A percentile compares a stretch with the other conserved stretches of the same genome.
Evolutionary conservation across 2,329 filamentous ascomycete genomes (phyloP).

Genomic region (Trichoderma sp.): DNA sequence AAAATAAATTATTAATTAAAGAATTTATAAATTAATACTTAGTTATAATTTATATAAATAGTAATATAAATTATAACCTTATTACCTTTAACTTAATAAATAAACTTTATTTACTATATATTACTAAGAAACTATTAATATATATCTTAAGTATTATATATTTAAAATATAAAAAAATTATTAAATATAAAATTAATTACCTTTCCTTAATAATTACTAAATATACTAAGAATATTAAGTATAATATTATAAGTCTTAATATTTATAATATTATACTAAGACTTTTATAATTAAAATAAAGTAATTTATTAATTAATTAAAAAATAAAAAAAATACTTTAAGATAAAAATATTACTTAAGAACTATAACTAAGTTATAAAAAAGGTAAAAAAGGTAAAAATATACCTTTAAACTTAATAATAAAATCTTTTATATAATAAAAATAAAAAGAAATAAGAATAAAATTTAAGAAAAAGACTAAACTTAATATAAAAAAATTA

Average conservation of each 20-base stretch:
- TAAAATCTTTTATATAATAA: background rate
- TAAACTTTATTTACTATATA: too few relatives aligned
- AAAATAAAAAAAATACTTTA: background rate
- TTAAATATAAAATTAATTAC: background rate
- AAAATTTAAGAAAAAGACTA: background rate
- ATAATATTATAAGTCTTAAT: background rate
- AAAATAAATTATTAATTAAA: background rate
- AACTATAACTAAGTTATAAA: background rate
- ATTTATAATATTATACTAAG: background rate
- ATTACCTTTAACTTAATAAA: background rate
- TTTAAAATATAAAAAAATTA: background rate
- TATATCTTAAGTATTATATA: background rate
- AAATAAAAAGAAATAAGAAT: background rate
- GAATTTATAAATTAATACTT: background rate
- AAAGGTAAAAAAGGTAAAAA: background rate
- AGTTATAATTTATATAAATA: background rate
- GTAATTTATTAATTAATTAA: background rate
- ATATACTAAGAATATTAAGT: background rate
- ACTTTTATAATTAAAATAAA: background rate
- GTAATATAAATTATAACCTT: background rate
- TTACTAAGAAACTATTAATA: too few relatives aligned
- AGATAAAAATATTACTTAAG: background rate
- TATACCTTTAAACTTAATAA: background rate
- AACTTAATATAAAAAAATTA: background rate
- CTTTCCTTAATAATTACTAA: background rate